Evolutionary conservation across 176 grass and related monocot species (phyloP).

Genomic region (Carex cristatella): DNA sequence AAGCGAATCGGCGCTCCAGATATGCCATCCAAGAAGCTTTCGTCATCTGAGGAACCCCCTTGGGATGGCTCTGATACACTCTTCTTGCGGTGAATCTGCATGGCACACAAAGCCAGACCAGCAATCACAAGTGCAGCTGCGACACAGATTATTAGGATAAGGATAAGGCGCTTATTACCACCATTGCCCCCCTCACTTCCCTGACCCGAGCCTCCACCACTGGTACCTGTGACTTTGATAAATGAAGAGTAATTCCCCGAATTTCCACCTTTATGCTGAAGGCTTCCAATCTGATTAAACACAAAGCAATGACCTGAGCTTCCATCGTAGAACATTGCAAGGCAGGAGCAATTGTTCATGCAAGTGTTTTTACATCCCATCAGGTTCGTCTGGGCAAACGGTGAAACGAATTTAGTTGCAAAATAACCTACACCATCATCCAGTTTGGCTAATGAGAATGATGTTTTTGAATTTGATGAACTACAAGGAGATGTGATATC

Average conservation of each 20-base stretch:
- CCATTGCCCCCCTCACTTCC: slow-evolving; percentile 16
- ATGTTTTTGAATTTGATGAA: slow-evolving; percentile 18
- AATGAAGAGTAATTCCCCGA: slow-evolving; percentile 37
- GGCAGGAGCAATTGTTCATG: slow-evolving; percentile 63
- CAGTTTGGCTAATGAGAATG: slow-evolving; percentile 41
- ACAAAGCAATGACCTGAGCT: slow-evolving; percentile 54
- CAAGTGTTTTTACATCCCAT: slow-evolving; percentile 69
- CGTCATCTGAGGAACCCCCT: slow-evolving; percentile 67
- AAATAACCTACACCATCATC: slow-evolving; percentile 67
- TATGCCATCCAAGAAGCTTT: slow-evolving; percentile 70
- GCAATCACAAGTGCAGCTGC: slow-evolving; percentile 49
- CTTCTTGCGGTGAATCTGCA: slow-evolving; percentile 60
- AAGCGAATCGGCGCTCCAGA: slow-evolving; percentile 70
- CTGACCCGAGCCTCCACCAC: slow-evolving; percentile 16
- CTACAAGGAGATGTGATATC: slow-evolving; percentile 49
- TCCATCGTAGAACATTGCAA: slow-evolving; percentile 57
- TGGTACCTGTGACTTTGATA: slow-evolving; percentile 48
- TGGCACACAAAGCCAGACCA: slow-evolving; percentile 43
- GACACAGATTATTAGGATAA: slow-evolving; percentile 51
- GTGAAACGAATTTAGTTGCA: slow-evolving; percentile 42
- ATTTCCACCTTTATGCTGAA: slow-evolving; percentile 42
- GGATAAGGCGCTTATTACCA: slow-evolving; percentile 19
- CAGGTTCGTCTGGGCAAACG: slow-evolving; percentile 45
- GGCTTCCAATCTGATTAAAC: slow-evolving; percentile 77
- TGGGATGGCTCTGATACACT: slow-evolving; percentile 35